These are phyloP conservation scores for Carex scoparia DNA, from an alignment of 176 grass and related monocot genomes.

Conservation along the genomic window DNA sequence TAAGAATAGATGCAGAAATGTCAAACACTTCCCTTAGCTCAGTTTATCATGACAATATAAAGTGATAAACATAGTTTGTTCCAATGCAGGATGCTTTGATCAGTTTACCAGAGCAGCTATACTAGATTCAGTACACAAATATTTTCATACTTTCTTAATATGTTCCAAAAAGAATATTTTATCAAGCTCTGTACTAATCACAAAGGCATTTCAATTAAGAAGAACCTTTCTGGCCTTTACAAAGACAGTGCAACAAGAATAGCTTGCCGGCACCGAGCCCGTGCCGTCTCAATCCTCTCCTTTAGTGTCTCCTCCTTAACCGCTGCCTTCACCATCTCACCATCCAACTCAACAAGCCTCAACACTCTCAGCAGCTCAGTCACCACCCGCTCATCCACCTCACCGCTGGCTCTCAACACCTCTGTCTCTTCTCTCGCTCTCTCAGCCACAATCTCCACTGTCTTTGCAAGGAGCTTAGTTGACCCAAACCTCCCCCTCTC, in stretches of 20 bases:
- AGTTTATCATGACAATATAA: neutral
- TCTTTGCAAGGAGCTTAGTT: slow-evolving; percentile 44
- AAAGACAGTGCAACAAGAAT: slow-evolving; percentile 90
- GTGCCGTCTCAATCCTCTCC: slow-evolving; percentile 68
- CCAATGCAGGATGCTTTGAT: neutral
- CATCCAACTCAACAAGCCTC: slow-evolving; percentile 71
- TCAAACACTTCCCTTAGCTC: neutral
- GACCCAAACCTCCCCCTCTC: slow-evolving; percentile 53
- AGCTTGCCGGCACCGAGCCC: slow-evolving; percentile 67
- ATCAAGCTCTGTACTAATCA: neutral
- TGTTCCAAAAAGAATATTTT: neutral
- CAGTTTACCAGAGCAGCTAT: neutral
- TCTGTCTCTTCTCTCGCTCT: slow-evolving; percentile 68
- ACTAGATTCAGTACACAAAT: neutral
- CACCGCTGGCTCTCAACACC: slow-evolving; percentile 44
- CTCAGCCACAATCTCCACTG: slow-evolving; percentile 62
- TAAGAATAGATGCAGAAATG: neutral
- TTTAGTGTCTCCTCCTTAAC: slow-evolving; percentile 82
- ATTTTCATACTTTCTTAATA: neutral
- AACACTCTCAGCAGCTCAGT: slow-evolving; percentile 74
- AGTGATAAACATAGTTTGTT: neutral
- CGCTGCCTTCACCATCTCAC: slow-evolving; percentile 89
- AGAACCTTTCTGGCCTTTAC: slow-evolving; percentile 20
- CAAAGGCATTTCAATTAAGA: neutral
- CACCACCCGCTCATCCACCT: slow-evolving; percentile 64